Percentiles rank a stretch among this genome's conserved stretches.
phyloP scores from a whole-genome alignment of 495 filamentous ascomycete species.

The Hypomontagnella submonticulosa region DNA sequence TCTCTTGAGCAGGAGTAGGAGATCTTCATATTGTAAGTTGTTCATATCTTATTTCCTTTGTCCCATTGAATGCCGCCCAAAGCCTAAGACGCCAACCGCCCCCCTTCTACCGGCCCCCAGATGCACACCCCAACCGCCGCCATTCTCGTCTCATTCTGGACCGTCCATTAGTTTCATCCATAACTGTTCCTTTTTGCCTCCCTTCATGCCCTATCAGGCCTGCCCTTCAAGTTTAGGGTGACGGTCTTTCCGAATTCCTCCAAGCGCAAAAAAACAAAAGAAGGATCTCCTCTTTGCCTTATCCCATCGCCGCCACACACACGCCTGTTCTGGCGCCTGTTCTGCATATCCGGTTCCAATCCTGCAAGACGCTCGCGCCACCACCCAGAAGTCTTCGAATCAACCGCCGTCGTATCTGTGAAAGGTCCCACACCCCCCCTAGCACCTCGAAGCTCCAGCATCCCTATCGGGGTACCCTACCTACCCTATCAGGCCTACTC shows the following conservation, averaged over 20 bases:
- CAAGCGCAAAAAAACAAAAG: not conserved
- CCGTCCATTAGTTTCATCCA: conserved; percentile 2
- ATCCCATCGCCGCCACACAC: conserved; percentile 16
- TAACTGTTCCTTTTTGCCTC: conserved; percentile 15
- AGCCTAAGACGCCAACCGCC: not conserved
- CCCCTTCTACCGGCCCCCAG: too few species aligned
- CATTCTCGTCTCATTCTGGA: conserved; percentile 29
- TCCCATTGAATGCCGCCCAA: conserved; percentile 16
- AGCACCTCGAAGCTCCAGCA: conserved; percentile 25
- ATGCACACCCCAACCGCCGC: conserved; percentile 13
- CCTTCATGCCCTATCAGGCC: too few species aligned
- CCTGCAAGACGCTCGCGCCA: conserved; percentile 35
- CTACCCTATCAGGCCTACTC: conserved; percentile 41
- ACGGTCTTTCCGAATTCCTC: not conserved
- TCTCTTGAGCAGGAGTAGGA: conserved; percentile 17
- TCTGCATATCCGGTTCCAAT: conserved; percentile 22
- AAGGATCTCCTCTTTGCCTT: not conserved
- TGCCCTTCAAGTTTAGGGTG: not conserved
- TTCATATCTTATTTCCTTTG: conserved; percentile 18
- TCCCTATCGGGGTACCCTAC: conserved; percentile 42
- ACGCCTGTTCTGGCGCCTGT: not conserved
- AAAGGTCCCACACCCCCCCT: conserved; percentile 32
- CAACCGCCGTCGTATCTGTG: conserved; percentile 25
- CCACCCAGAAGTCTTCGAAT: conserved; percentile 35
- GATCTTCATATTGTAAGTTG: conserved; percentile 29